These are phyloP conservation scores for Suillus hirtellus DNA, from an alignment of 768 basidiomycete species.

Conservation along the genomic window DNA sequence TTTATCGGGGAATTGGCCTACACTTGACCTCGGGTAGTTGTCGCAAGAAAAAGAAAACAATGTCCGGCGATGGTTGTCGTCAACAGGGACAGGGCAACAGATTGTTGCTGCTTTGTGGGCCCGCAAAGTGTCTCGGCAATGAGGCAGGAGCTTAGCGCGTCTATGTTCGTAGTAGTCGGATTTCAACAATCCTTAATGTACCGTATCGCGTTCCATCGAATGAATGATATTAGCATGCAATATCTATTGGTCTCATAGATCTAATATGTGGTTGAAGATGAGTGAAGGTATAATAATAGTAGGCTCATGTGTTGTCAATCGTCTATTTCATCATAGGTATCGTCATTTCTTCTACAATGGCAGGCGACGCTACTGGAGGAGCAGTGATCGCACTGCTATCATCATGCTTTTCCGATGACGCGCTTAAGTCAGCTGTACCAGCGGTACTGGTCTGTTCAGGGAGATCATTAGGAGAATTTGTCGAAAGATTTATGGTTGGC, in stretches of 20 bases:
- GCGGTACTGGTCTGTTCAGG: not conserved
- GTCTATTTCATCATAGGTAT: not conserved
- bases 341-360: not conserved
- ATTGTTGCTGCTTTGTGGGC: constrained; percentile 26
- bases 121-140: constrained; percentile 25
- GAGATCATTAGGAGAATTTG: not conserved
- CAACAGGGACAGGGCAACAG: constrained; percentile 23
- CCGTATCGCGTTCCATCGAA: constrained; percentile 22
- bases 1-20: constrained; percentile 29
- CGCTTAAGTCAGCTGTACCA: no score
- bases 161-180: constrained; percentile 54
- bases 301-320: not conserved
- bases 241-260: not conserved
- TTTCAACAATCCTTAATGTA: constrained; percentile 76
- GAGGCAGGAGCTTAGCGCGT: constrained; percentile 29
- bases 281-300: not conserved
- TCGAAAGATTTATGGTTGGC: not conserved
- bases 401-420: not conserved
- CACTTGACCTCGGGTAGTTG: constrained; percentile 60
- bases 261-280: not conserved
- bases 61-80: constrained; percentile 24
- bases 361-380: not conserved
- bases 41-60: constrained; percentile 31
- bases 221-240: not conserved
- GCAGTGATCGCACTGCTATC: no score